These are phyloP conservation scores for Chenopodium formosanum DNA, from an alignment of 148 eudicot genomes.

Conservation along the genomic window DNA sequence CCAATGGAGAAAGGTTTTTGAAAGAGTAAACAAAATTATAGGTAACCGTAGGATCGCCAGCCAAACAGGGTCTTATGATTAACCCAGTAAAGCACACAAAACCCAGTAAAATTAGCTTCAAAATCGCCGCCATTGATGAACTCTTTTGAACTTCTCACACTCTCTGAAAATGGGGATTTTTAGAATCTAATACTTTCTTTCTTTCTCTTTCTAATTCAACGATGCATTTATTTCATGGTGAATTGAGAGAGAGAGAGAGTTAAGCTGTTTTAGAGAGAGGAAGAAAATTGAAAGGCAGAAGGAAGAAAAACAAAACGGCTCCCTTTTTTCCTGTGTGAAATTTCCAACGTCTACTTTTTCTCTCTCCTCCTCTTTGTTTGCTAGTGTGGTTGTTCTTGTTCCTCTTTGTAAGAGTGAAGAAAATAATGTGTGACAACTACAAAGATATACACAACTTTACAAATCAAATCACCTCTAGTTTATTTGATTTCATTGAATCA, in stretches of 20 bases:
- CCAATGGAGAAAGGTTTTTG: slow-evolving; percentile 40
- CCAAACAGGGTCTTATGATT: slow-evolving; percentile 34
- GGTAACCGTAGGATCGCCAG: slow-evolving; percentile 44
- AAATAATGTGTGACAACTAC: not conserved
- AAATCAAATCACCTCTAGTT: not conserved
- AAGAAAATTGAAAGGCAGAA: not conserved
- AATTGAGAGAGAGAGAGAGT: not conserved
- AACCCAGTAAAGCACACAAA: slow-evolving; percentile 25
- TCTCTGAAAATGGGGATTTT: not conserved
- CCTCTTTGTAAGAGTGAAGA: not conserved
- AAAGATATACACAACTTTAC: not conserved
- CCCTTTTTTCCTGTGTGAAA: not conserved
- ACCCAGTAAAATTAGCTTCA: slow-evolving; percentile 2
- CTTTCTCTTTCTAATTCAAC: not conserved
- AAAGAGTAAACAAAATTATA: slow-evolving; percentile 30
- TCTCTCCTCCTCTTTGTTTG: not conserved
- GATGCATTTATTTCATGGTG: not conserved
- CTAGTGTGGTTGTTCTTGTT: not conserved
- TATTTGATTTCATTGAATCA: not conserved
- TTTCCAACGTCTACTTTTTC: slow-evolving; percentile 12
- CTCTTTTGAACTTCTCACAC: not conserved
- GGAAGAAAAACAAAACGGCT: not conserved
- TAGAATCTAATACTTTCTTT: not conserved
- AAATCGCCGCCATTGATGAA: slow-evolving; percentile 12
- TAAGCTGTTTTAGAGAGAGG: not conserved